Conservation (phyloP, 208 protist species). For the Crithidia thermophila region DNA sequence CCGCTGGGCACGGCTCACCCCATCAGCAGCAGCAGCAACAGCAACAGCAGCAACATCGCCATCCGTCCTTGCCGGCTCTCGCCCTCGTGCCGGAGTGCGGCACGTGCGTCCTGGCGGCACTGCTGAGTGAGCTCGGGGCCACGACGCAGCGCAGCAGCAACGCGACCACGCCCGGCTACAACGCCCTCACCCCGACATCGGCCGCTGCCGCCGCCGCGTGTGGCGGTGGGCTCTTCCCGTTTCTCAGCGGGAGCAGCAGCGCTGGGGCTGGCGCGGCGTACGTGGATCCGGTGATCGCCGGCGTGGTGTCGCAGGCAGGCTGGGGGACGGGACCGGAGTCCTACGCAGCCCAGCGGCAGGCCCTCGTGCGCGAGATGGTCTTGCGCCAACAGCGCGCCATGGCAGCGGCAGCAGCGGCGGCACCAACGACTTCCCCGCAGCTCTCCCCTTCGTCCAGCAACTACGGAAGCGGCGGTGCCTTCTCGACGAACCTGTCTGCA, state of each 20-base stretch:
- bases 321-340: conserved; percentile 20
- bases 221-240: not conserved
- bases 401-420: not conserved
- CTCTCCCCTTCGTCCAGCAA: no score
- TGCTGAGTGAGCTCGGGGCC: conserved; percentile 20
- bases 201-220: not conserved
- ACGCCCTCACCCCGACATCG: conserved; percentile 3
- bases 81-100: not conserved
- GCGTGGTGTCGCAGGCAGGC: not conserved
- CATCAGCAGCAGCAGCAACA: not conserved
- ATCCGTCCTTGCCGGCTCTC: not conserved
- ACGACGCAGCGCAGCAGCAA: not conserved
- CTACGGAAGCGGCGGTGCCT: no score
- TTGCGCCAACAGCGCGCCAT: conserved; percentile 8
- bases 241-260: not conserved
- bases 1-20: no score
- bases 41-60: not conserved
- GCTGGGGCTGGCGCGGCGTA: not conserved
- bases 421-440: no score
- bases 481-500: no score
- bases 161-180: not conserved
- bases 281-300: not conserved
- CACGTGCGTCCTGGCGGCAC: conserved; percentile 13
- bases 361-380: conserved; percentile 21
- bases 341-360: conserved; percentile 24